Evolutionary conservation across 441 rosid genomes (phyloP).

Genomic region (Biscutella laevigata): DNA sequence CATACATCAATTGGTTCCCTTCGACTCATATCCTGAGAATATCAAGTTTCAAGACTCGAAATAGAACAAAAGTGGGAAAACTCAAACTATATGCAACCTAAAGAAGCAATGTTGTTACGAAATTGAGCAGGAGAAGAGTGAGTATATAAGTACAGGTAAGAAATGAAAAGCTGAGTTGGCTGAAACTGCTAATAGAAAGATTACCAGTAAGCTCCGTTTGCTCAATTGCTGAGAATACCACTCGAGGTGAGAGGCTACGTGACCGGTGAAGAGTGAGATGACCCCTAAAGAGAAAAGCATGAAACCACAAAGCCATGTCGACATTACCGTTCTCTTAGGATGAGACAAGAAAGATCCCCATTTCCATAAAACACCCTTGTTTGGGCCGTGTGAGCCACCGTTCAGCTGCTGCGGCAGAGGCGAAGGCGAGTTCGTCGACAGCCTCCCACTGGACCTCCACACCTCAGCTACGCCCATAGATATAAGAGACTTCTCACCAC

Average conservation of each 20-base stretch:
- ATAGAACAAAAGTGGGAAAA: too few species aligned
- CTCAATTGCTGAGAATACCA: conserved; percentile 86
- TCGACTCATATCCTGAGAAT: conserved; percentile 46
- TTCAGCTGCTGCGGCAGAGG: too few species aligned
- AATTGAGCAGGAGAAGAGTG: neutral
- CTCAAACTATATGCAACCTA: too few species aligned
- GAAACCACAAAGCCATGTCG: conserved; percentile 72
- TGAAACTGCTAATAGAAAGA: neutral
- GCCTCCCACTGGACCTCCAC: conserved; percentile 44
- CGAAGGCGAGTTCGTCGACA: conserved; percentile 55
- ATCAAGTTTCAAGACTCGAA: conserved; percentile 1
- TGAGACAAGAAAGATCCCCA: conserved; percentile 37
- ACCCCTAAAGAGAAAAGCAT: conserved; percentile 80
- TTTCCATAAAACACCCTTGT: conserved; percentile 31
- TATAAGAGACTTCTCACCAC: conserved; percentile 1
- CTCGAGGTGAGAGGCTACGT: conserved; percentile 86
- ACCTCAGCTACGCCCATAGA: conserved; percentile 55
- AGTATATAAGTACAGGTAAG: too few species aligned
- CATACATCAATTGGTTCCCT: conserved; percentile 67
- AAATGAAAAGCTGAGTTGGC: neutral
- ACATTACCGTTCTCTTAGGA: conserved; percentile 43
- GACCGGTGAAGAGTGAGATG: conserved; percentile 88
- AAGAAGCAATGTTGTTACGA: neutral
- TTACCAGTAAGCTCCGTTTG: conserved; percentile 55
- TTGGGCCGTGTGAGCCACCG: too few species aligned